Evolutionary conservation across 2,329 filamentous ascomycete species (phyloP).

Genomic region (Venturia aucupariae): DNA sequence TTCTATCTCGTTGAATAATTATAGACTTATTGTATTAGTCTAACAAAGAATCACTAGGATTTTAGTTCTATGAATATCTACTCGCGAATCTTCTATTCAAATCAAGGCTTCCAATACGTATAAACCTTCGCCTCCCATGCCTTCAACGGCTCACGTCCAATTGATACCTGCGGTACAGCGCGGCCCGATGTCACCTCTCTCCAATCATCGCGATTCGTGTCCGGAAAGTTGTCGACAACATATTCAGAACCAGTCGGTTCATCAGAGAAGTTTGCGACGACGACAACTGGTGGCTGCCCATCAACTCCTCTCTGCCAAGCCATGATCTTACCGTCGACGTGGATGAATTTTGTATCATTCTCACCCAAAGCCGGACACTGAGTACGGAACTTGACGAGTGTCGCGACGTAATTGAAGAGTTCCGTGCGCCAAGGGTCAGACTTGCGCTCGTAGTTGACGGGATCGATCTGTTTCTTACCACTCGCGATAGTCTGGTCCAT

Average conservation of each 20-base stretch:
- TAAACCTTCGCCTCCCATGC: neutral
- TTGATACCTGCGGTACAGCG: neutral
- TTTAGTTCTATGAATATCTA: too few relatives aligned
- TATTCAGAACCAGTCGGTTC: neutral
- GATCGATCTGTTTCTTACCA: neutral
- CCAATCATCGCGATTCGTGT: neutral
- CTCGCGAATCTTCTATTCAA: too few relatives aligned
- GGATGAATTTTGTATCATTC: neutral
- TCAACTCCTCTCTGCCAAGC: neutral
- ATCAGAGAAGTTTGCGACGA: neutral
- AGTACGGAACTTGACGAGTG: neutral
- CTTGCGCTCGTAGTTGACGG: conserved; percentile 5
- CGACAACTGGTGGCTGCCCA: neutral
- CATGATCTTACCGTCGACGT: neutral
- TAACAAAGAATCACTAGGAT: too few relatives aligned
- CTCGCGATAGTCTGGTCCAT: neutral
- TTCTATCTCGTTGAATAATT: too few relatives aligned
- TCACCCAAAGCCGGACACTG: neutral
- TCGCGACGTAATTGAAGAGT: neutral
- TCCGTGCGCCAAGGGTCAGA: neutral
- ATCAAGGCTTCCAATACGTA: neutral
- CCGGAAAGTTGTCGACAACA: neutral
- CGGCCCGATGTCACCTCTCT: neutral
- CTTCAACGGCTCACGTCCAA: neutral
- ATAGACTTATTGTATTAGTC: too few relatives aligned